Percentiles rank a stretch among this genome's conserved stretches.
phyloP scores from a whole-genome alignment of 768 basidiomycete species.

The Macrolepiota dolichaula region DNA sequence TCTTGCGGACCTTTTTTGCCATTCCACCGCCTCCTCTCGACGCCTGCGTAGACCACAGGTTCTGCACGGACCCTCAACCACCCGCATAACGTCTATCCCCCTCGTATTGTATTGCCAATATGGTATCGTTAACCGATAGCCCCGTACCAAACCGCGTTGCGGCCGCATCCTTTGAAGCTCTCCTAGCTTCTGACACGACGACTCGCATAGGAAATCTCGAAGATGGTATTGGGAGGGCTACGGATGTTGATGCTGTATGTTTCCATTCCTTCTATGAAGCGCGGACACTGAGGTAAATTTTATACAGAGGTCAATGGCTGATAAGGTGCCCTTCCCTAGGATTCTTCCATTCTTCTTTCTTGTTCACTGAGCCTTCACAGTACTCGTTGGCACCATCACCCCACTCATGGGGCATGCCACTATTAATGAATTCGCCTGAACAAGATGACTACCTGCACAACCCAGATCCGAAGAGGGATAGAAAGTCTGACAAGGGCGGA shows the following conservation, averaged over 20 bases:
- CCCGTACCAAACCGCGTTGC: background rate
- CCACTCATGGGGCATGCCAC: conserved; percentile 43
- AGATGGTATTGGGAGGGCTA: background rate
- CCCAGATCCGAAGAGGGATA: conserved; percentile 54
- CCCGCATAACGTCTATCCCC: background rate
- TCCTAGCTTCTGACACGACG: background rate
- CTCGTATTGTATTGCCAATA: background rate
- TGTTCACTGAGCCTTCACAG: conserved; percentile 17
- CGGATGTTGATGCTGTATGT: background rate
- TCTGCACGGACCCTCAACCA: background rate
- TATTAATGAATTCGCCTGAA: conserved; percentile 44
- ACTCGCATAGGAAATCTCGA: background rate
- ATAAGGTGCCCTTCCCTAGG: background rate
- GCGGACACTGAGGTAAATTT: background rate
- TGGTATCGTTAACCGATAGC: conserved; percentile 4
- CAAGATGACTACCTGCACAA: conserved; percentile 64
- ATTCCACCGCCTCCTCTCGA: background rate
- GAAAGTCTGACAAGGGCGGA: conserved; percentile 52
- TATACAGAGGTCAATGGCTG: conserved; percentile 1
- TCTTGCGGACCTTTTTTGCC: no score
- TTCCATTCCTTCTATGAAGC: background rate
- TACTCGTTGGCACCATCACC: conserved; percentile 42
- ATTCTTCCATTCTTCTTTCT: no score
- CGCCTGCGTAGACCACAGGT: background rate
- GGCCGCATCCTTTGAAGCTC: conserved; percentile 9